Base-by-base conservation (phyloP, 352 stramenopile species). In the Globisporangium acanthophoron region DNA sequence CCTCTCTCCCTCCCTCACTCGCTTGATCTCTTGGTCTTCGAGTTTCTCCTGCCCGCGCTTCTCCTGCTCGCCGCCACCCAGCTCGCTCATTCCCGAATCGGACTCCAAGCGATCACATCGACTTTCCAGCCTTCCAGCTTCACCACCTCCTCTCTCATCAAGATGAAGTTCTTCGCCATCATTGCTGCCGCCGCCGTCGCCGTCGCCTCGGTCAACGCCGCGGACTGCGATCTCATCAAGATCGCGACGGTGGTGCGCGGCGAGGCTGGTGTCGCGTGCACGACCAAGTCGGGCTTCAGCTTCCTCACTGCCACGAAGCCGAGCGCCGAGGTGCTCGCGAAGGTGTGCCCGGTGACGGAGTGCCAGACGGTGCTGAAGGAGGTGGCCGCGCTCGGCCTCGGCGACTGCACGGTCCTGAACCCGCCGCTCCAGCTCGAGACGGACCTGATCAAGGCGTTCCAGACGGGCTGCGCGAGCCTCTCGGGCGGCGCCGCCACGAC, bases 351-450 rank as follows among this genome's bases (percentile, higher is more conserved):
- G 21, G 62, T 59, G 41, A 56, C 49, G 12, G 49, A 65, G 24
- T 78, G 70, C 64, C 52, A 70, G 58, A n/a, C 52, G 5, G 65
- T 71, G 61, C 67, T 78, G 20, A 57, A 57, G 58, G 47, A 58
- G 12, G 58, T 73, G 5, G 52, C 41, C 24, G 58, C 51, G 4
- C 62, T 75, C 49, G 61, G 62, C 58, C 54, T 70, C 5, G 61
- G 64, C 48, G 54, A 59, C 31, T 59, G 54, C 46, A 47, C 54
- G 44, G 43, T 58, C 16, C 8, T 18, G 9, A 47, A 5, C 21
- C 46, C 47, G 13, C 33, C 33, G 2, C 7, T 56, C 18, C n/a
- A 31, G 18, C 53, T 58, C 16, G 16, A 58, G 5, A 33, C 41
- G 24, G 51, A 56, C 37, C 44, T 58, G 24, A 15, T 52, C 27